Evolutionary conservation across 2,329 filamentous ascomycete species (phyloP).

Genomic region (Colletotrichum viniferum): DNA sequence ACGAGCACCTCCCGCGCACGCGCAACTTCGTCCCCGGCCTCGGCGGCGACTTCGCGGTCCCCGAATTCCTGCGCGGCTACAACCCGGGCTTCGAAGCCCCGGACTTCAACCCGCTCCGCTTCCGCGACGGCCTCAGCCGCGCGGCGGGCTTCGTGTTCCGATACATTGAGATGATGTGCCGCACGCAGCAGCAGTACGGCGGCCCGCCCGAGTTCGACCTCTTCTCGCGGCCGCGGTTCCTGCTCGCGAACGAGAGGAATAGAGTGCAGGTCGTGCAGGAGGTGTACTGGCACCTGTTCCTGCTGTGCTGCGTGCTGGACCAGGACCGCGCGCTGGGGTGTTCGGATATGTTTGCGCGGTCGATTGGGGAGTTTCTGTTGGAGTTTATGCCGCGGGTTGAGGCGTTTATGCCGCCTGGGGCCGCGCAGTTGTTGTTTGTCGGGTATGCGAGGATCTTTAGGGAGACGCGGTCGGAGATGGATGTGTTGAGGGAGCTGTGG

Average conservation of each 20-base stretch:
- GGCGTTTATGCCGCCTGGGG: background rate
- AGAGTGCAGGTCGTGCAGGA: background rate
- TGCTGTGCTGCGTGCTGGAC: constrained; percentile 31
- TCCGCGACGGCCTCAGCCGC: background rate
- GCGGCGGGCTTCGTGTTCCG: constrained; percentile 11
- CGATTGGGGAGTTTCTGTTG: constrained; percentile 28
- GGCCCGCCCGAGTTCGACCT: background rate
- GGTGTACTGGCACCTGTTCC: constrained; percentile 19
- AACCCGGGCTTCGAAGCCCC: background rate
- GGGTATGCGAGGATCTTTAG: constrained; percentile 15
- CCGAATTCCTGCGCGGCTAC: constrained; percentile 15
- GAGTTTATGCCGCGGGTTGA: constrained; percentile 23
- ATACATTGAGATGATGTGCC: constrained; percentile 4
- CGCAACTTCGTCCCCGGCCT: background rate
- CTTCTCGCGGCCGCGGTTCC: constrained; percentile 4
- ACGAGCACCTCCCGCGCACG: constrained; percentile 14
- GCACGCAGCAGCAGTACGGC: background rate
- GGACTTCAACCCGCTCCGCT: background rate
- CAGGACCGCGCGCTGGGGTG: constrained; percentile 30
- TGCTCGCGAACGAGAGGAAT: constrained; percentile 4
- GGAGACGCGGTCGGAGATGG: constrained; percentile 8
- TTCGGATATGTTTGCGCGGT: constrained; percentile 26
- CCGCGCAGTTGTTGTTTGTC: constrained; percentile 9
- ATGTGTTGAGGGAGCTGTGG: constrained; percentile 13
- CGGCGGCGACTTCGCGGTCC: background rate